Evolutionary conservation across 2,329 filamentous ascomycete genomes (phyloP).

Genomic region (Cordyceps cateniannulata): DNA sequence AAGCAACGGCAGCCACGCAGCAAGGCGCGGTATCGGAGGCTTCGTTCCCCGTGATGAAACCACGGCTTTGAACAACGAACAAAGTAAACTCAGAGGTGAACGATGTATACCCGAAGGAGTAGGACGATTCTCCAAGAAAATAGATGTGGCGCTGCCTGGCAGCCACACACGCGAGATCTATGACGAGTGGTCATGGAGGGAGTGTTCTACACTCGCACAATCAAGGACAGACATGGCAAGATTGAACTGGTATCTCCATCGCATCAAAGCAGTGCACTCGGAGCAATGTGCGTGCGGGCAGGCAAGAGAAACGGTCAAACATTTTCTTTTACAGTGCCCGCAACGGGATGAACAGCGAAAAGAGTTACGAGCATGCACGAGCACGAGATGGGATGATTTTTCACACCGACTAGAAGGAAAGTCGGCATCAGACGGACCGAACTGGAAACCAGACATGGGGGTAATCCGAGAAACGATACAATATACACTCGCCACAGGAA

Average conservation of each 20-base stretch:
- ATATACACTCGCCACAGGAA: not conserved
- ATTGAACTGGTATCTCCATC: not conserved
- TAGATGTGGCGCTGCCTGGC: not conserved
- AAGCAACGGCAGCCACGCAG: not conserved
- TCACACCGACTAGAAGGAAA: not conserved
- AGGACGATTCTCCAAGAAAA: not conserved
- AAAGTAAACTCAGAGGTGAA: not conserved
- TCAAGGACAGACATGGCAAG: not conserved
- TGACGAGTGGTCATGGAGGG: not conserved
- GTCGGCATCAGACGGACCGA: not conserved
- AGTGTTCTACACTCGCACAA: not conserved
- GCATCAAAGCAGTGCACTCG: not conserved
- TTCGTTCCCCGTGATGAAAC: not conserved
- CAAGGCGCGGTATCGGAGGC: not conserved
- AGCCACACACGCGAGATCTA: not conserved
- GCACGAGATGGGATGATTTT: not conserved
- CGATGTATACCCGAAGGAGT: not conserved
- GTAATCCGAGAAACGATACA: not conserved
- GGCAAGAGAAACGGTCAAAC: no score
- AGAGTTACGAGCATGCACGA: not conserved
- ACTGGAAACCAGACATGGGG: not conserved
- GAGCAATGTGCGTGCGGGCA: not conserved
- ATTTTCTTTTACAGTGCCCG: not conserved
- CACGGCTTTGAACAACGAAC: not conserved
- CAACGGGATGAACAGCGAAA: not conserved